Evolutionary conservation across 352 stramenopile genomes (phyloP).

Genomic region (Phytopythium chamaehyphon): DNA sequence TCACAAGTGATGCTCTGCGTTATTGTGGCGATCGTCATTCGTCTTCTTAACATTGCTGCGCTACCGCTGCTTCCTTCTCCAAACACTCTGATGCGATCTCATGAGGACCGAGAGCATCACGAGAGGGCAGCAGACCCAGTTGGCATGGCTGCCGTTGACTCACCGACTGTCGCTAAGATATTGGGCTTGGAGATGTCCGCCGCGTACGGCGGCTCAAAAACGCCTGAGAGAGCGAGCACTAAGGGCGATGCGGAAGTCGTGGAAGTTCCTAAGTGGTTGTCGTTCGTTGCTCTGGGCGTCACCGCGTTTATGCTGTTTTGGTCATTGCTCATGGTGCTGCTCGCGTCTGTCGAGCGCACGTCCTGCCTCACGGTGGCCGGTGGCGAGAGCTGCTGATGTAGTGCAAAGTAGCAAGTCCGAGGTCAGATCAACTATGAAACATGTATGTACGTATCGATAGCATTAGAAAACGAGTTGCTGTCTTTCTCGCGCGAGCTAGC

Average conservation of each 20-base stretch:
- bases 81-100: conserved; percentile 25
- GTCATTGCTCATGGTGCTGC: conserved; percentile 42
- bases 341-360: conserved; percentile 48
- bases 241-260: not conserved
- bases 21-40: conserved; percentile 35
- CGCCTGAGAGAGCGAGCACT: not conserved
- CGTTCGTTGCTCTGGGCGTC: conserved; percentile 23
- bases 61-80: conserved; percentile 36
- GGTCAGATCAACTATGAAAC: conserved; percentile 1
- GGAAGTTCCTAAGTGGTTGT: conserved; percentile 14
- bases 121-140: conserved; percentile 1
- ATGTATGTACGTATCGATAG: conserved; percentile 1
- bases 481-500: not conserved
- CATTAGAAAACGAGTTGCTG: conserved; percentile 1
- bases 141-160: conserved; percentile 1
- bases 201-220: not conserved
- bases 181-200: not conserved
- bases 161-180: conserved; percentile 5
- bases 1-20: conserved; percentile 45
- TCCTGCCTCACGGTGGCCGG: conserved; percentile 62
- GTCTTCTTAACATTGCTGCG: conserved; percentile 21
- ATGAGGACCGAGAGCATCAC: conserved; percentile 19
- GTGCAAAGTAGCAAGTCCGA: not conserved
- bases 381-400: conserved; percentile 49
- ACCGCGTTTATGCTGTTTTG: conserved; percentile 43